These are phyloP conservation scores for Colletotrichum sp. DNA, from an alignment of 2,329 filamentous ascomycete genomes.

Conservation along the genomic window DNA sequence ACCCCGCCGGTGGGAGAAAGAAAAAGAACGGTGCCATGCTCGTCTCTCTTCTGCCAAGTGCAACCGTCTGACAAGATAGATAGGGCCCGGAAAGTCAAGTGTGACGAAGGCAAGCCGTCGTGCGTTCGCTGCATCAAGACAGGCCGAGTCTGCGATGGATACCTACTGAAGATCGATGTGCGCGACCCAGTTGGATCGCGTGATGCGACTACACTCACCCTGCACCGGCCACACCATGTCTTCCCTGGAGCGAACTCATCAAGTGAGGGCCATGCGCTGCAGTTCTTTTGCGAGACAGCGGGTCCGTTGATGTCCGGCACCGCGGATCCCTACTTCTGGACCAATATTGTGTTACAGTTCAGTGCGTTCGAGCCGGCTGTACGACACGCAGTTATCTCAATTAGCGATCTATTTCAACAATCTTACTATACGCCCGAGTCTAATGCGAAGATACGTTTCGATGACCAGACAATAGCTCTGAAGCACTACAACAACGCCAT, in stretches of 20 bases:
- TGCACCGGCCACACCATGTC: constrained; percentile 4
- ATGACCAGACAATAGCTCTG: constrained; percentile 37
- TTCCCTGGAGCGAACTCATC: constrained; percentile 14
- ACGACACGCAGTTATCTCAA: constrained; percentile 54
- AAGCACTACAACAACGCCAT: constrained; percentile 57
- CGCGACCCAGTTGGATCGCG: constrained; percentile 18
- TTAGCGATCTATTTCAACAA: constrained; percentile 50
- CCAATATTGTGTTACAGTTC: constrained; percentile 48
- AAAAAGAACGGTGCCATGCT: neutral
- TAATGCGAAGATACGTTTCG: neutral
- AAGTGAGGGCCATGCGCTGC: constrained; percentile 30
- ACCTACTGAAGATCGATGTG: constrained; percentile 32
- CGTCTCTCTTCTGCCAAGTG: neutral
- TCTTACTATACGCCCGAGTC: constrained; percentile 4
- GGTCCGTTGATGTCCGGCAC: constrained; percentile 40
- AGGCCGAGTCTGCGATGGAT: constrained; percentile 62
- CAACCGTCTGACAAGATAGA: neutral
- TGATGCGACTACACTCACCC: constrained; percentile 21
- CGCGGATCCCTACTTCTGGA: constrained; percentile 51
- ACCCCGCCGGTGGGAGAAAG: neutral
- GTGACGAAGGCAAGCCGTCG: constrained; percentile 57
- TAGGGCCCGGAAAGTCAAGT: constrained; percentile 62
- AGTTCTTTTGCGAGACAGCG: constrained; percentile 38
- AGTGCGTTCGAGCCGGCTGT: constrained; percentile 50
- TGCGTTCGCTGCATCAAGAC: constrained; percentile 60